Percentiles rank a stretch among this genome's conserved stretches.
phyloP scores from a whole-genome alignment of 352 stramenopile genomes.

The Globisporangium lucens region DNA sequence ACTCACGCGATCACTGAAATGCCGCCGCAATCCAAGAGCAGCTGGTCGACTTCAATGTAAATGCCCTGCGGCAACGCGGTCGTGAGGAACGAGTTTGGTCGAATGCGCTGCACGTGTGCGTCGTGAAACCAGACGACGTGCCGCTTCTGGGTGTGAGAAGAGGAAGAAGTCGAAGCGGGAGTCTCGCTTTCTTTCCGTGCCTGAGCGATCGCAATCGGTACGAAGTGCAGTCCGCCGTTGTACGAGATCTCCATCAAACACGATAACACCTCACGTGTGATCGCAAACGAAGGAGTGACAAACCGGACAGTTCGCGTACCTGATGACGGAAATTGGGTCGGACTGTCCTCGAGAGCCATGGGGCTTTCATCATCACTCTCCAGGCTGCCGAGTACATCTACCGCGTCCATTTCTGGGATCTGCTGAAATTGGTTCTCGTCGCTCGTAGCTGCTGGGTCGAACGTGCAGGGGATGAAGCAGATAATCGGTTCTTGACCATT shows the following conservation, averaged over 20 bases:
- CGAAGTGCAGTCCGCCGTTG: slow-evolving; percentile 47
- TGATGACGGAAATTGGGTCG: background rate
- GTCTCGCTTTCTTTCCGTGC: background rate
- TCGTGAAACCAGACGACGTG: slow-evolving; percentile 50
- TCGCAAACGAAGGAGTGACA: slow-evolving; percentile 24
- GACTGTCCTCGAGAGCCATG: background rate
- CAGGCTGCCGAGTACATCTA: background rate
- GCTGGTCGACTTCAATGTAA: slow-evolving; percentile 36
- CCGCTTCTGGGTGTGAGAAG: slow-evolving; percentile 13
- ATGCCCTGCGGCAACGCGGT: slow-evolving; percentile 33
- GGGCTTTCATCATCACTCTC: background rate
- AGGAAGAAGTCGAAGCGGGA: background rate
- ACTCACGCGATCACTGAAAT: slow-evolving; percentile 20
- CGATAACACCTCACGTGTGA: slow-evolving; percentile 18
- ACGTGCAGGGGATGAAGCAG: slow-evolving; percentile 33
- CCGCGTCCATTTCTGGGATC: background rate
- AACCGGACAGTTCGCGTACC: slow-evolving; percentile 21
- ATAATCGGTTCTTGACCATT: slow-evolving; percentile 27
- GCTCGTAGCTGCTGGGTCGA: slow-evolving; percentile 3
- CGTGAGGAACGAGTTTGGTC: slow-evolving; percentile 56
- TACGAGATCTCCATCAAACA: slow-evolving; percentile 59
- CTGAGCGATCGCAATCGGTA: slow-evolving; percentile 25
- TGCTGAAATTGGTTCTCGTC: background rate
- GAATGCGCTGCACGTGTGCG: slow-evolving; percentile 29
- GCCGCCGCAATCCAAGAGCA: slow-evolving; percentile 14